Evolutionary conservation across 2,329 filamentous ascomycete species (phyloP).

Genomic region (Nothomitra cinnamomea): DNA sequence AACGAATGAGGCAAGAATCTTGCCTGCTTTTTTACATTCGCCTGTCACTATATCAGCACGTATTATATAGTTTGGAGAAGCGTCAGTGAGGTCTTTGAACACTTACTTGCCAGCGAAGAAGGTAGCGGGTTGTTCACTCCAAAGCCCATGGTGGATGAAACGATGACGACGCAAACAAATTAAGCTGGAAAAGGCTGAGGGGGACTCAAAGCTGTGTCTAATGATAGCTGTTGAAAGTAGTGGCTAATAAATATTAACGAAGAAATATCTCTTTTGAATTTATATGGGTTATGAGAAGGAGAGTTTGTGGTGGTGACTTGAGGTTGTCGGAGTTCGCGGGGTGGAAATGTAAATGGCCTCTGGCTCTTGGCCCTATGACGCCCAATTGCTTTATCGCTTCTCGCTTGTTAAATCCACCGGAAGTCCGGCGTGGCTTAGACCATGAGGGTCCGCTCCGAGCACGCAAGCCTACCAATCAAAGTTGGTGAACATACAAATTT

Average conservation of each 20-base stretch:
- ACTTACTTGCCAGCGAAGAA: constrained; percentile 34
- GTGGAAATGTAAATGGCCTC: too few relatives aligned
- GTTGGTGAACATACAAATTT: too few relatives aligned
- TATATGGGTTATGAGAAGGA: background rate
- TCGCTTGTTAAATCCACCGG: too few relatives aligned
- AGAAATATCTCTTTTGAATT: background rate
- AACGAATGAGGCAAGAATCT: constrained; percentile 87
- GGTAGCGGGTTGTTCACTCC: constrained; percentile 37
- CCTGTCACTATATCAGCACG: constrained; percentile 35
- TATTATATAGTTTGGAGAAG: constrained; percentile 15
- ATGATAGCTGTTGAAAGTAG: too few relatives aligned
- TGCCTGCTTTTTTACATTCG: constrained; percentile 94
- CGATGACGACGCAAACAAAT: constrained; percentile 5
- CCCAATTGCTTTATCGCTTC: too few relatives aligned
- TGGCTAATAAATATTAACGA: too few relatives aligned
- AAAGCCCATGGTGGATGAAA: constrained; percentile 17
- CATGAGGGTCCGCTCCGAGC: too few relatives aligned
- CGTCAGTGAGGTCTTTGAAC: constrained; percentile 10
- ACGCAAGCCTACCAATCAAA: too few relatives aligned
- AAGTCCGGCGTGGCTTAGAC: too few relatives aligned
- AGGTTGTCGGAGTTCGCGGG: too few relatives aligned
- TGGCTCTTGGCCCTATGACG: too few relatives aligned
- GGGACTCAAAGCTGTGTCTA: background rate
- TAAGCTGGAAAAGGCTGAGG: background rate
- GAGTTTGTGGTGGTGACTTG: background rate